phyloP scores from a whole-genome alignment of 345 rosid species.

The Populus tremula region DNA sequence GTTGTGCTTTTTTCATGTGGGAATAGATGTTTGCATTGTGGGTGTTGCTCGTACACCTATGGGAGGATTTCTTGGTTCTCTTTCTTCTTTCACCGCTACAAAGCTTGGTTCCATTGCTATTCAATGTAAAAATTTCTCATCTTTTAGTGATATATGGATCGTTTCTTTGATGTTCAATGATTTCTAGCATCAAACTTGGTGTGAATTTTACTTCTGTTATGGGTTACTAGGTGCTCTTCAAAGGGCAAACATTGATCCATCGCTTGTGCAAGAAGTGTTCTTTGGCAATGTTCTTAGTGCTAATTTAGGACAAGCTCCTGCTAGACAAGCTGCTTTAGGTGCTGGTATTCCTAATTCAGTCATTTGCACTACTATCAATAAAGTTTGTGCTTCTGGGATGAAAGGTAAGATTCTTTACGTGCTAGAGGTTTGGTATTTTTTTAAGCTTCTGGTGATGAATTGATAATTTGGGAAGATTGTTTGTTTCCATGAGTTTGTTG shows the following conservation, averaged over 20 bases:
- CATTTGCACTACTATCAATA: slow-evolving; percentile 31
- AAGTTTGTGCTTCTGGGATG: slow-evolving; percentile 35
- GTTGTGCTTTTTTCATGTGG: too few species aligned
- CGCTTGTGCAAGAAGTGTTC: slow-evolving; percentile 87
- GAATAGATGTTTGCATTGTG: slow-evolving; percentile 26
- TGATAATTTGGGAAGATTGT: neutral
- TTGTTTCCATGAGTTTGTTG: neutral
- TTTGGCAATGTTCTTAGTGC: slow-evolving; percentile 98
- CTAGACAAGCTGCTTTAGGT: slow-evolving; percentile 94
- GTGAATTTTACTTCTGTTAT: neutral
- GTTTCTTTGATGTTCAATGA: neutral
- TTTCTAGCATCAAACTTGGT: too few species aligned
- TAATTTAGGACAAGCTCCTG: slow-evolving; percentile 97
- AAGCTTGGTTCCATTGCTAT: slow-evolving; percentile 30
- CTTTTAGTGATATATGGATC: neutral
- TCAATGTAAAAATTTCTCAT: neutral
- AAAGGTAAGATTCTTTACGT: slow-evolving; percentile 15
- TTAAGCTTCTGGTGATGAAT: neutral
- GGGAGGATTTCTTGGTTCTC: slow-evolving; percentile 37
- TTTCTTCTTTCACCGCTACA: slow-evolving; percentile 29
- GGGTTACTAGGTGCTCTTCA: slow-evolving; percentile 47
- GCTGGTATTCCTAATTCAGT: slow-evolving; percentile 44
- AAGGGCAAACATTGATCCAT: slow-evolving; percentile 82
- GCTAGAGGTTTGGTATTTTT: neutral
- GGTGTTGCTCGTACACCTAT: slow-evolving; percentile 31